Base-by-base conservation (phyloP, 2,329 filamentous ascomycete species). In the Verticillium nonalfalfae region DNA sequence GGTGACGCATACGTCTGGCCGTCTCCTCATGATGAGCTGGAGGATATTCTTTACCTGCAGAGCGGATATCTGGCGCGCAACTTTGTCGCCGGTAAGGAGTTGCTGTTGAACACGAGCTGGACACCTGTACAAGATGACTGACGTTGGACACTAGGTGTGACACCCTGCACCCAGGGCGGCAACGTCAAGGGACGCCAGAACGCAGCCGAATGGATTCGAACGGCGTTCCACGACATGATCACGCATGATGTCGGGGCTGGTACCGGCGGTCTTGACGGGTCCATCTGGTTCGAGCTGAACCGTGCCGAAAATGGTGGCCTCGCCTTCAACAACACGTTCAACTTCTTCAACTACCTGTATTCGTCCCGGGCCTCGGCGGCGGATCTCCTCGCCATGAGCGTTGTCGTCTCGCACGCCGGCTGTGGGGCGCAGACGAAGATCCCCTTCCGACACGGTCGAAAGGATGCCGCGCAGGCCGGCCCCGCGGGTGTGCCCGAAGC, bases 351-450 rank as follows among this genome's bases (percentile, higher is more conserved):
- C 38, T 63, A 62, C 54, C 68, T 67, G 56, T 66, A 70, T 61
- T 68, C 65, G 13, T 54, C 61, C 10, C 63, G 65, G 11, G 60
- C 66, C 7, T 66, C 67, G 1, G 67, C 66, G 2, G 60, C 74
- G 0, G 74, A 76, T 55, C 65, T 75, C 2, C 62, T 75, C 0
- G 73, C 74, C 7, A 65, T 76, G 50, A 67, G 69, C 9, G 68
- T 71, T 0, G 64, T 73, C 1, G 62, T 69, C 2, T 67, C 72
- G 4, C 64, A 61, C 10, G 65, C 18, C 62, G 62, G 61, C 36
- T 71, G 70, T 58, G 68, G 68, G 14, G 63, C 63, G 18, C 40
- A 59, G 35, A 64, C 69, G 31, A 56, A 56, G 57, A 68, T 72
- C 57, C 66, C 68, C 1, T 70, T 69, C 56, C 67, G 68, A 21